A percentile compares a stretch with the other conserved stretches of the same genome.
These are phyloP conservation scores for Aspergillus tamarii DNA, from an alignment of 2,329 filamentous ascomycete species.

Conservation along the genomic window DNA sequence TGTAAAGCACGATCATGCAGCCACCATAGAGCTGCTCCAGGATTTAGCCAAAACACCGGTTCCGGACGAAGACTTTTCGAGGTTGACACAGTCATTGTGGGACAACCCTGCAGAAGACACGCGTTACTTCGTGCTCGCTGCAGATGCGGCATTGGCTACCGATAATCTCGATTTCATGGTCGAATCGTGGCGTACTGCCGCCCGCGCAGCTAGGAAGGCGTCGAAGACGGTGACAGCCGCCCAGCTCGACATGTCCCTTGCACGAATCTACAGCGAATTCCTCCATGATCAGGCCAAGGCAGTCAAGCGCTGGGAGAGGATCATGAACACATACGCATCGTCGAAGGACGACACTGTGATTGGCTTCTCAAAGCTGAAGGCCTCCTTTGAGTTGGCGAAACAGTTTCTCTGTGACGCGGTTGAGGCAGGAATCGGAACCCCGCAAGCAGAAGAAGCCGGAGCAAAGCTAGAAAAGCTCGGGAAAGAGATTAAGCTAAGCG, in stretches of 20 bases:
- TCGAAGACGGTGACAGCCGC: slow-evolving; percentile 10
- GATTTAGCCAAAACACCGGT: background rate
- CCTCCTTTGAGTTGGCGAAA: slow-evolving; percentile 6
- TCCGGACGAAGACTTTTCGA: slow-evolving; percentile 1
- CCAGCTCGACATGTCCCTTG: slow-evolving; percentile 11
- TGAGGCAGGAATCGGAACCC: slow-evolving; percentile 7
- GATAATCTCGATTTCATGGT: slow-evolving; percentile 11
- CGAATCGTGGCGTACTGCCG: background rate
- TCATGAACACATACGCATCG: slow-evolving; percentile 11
- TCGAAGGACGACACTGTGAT: slow-evolving; percentile 8
- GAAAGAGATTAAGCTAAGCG: background rate
- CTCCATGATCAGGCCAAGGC: slow-evolving; percentile 11
- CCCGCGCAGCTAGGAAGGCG: slow-evolving; percentile 7
- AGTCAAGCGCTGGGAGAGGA: slow-evolving; percentile 13
- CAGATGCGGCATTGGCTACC: background rate
- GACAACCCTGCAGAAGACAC: background rate
- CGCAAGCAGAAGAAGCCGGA: background rate
- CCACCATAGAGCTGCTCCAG: slow-evolving; percentile 6
- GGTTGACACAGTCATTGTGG: slow-evolving; percentile 1
- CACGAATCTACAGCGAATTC: slow-evolving; percentile 14
- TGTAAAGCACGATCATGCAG: background rate
- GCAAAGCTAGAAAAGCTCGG: slow-evolving; percentile 11
- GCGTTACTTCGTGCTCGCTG: background rate
- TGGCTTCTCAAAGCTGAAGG: background rate
- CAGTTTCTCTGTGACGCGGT: slow-evolving; percentile 9